Percentiles rank a stretch among this genome's conserved stretches.
Conservation (phyloP, 257 asterid species). For the Striga asiatica region DNA sequence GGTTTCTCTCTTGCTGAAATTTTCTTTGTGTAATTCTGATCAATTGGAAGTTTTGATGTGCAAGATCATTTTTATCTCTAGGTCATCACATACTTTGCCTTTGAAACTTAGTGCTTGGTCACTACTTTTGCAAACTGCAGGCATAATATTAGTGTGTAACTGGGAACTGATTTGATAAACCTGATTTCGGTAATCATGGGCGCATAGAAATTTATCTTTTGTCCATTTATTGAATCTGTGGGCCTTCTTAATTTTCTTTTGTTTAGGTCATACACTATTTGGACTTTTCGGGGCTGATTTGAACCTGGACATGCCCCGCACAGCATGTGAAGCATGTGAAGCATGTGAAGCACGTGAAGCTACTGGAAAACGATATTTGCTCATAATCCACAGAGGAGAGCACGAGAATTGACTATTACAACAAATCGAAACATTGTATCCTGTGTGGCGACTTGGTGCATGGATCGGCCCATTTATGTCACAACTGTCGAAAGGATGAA, state of each 20-base stretch:
- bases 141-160: neutral
- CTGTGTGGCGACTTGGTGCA: conserved; percentile 74
- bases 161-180: neutral
- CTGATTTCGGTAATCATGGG: neutral
- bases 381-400: conserved; percentile 44
- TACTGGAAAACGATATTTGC: conserved; percentile 38
- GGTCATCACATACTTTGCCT: neutral
- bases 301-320: conserved; percentile 77
- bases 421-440: conserved; percentile 66
- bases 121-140: neutral
- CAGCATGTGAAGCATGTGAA: no score
- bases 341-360: conserved; percentile 52
- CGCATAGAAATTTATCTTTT: neutral
- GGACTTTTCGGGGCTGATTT: conserved; percentile 89
- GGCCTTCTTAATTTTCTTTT: conserved; percentile 9
- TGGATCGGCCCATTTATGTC: conserved; percentile 46
- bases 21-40: neutral
- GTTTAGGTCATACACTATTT: conserved; percentile 72
- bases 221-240: neutral
- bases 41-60: neutral
- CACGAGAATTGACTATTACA: conserved; percentile 74
- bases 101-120: neutral
- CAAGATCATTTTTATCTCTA: neutral
- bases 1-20: neutral
- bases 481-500: conserved; percentile 51